phyloP scores from a whole-genome alignment of 768 basidiomycete genomes.

The Russula dissimulans region DNA sequence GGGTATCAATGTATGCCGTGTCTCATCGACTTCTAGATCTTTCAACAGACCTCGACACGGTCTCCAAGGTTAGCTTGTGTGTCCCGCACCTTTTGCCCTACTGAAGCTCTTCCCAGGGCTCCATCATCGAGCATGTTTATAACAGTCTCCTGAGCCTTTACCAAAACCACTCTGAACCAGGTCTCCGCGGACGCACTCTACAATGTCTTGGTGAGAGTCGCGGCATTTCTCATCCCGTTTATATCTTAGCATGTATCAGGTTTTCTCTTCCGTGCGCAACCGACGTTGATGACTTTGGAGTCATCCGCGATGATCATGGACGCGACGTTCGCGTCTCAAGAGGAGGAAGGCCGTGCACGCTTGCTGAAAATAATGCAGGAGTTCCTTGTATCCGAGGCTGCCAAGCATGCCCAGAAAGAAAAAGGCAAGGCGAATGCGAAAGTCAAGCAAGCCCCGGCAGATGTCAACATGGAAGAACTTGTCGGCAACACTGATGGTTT shows the following conservation, averaged over 20 bases:
- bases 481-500: slow-evolving; percentile 94
- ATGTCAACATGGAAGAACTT: slow-evolving; percentile 86
- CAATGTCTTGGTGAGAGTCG: slow-evolving; percentile 68
- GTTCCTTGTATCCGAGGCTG: slow-evolving; percentile 75
- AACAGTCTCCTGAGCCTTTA: slow-evolving; percentile 61
- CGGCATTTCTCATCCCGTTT: neutral
- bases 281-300: slow-evolving; percentile 79
- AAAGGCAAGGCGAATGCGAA: slow-evolving; percentile 41
- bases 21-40: slow-evolving; percentile 7
- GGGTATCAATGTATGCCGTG: neutral
- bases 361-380: slow-evolving; percentile 86
- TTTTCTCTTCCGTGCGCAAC: slow-evolving; percentile 87
- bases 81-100: neutral
- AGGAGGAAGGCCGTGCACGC: slow-evolving; percentile 63
- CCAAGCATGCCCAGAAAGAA: slow-evolving; percentile 63
- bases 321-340: slow-evolving; percentile 65
- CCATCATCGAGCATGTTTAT: slow-evolving; percentile 82
- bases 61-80: slow-evolving; percentile 11
- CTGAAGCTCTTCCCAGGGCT: slow-evolving; percentile 34
- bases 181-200: slow-evolving; percentile 61
- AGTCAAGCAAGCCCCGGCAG: slow-evolving; percentile 32
- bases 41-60: slow-evolving; percentile 16
- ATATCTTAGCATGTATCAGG: slow-evolving; percentile 36
- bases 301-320: slow-evolving; percentile 83
- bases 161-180: slow-evolving; percentile 47